phyloP scores from a whole-genome alignment of 768 basidiomycete species.

The Pleurotus tuber-regium region DNA sequence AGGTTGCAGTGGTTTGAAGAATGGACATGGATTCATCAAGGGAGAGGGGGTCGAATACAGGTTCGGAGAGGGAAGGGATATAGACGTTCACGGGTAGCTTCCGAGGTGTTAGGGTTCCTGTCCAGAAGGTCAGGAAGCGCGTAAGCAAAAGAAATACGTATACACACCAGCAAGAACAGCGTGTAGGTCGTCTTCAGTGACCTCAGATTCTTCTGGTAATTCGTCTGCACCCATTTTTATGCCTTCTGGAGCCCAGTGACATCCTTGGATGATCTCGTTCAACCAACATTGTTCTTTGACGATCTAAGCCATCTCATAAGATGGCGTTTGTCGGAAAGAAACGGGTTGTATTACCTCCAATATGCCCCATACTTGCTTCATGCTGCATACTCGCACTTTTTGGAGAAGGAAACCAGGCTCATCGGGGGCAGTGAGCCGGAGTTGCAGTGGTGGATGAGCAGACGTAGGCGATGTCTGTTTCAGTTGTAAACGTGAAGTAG shows the following conservation, averaged over 20 bases:
- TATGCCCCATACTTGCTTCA: conserved; percentile 74
- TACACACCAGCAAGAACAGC: conserved; percentile 60
- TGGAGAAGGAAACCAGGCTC: conserved; percentile 78
- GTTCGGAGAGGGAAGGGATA: conserved; percentile 48
- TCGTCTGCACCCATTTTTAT: conserved; percentile 26
- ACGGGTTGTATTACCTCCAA: conserved; percentile 49
- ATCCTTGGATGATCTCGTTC: conserved; percentile 63
- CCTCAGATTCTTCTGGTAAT: conserved; percentile 29
- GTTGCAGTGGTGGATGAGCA: conserved; percentile 66
- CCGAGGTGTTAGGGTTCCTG: conserved; percentile 51
- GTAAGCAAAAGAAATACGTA: too few relatives aligned
- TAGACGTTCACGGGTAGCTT: conserved; percentile 75
- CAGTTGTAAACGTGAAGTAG: too few relatives aligned
- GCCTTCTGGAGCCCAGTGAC: conserved; percentile 62
- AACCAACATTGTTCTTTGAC: conserved; percentile 85
- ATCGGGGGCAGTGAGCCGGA: conserved; percentile 65
- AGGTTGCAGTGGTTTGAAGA: conserved; percentile 25
- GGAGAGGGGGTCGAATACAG: conserved; percentile 39
- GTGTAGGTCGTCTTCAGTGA: conserved; percentile 55
- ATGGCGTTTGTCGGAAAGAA: conserved; percentile 7
- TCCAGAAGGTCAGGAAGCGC: conserved; percentile 1
- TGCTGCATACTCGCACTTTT: conserved; percentile 64
- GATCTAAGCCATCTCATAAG: conserved; percentile 38
- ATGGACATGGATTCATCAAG: conserved; percentile 26
- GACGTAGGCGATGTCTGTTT: conserved; percentile 59